Conservation (phyloP, 805 yeast species). For the Candida maris region DNA sequence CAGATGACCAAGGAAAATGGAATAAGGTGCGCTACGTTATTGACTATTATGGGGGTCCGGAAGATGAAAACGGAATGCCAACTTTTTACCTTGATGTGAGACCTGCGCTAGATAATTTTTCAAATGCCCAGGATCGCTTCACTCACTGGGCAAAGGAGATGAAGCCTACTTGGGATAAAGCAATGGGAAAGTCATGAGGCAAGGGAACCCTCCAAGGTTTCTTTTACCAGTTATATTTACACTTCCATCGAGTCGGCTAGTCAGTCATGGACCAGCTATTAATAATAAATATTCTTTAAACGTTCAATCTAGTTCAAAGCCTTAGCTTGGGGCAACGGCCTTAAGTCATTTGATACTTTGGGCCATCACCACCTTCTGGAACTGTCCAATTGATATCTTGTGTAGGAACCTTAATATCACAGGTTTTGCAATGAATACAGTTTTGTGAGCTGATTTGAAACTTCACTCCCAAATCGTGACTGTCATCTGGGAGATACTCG, state of each 20-base stretch:
- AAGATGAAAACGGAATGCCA: slow-evolving; percentile 80
- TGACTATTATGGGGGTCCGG: slow-evolving; percentile 96
- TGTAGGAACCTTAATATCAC: slow-evolving; percentile 94
- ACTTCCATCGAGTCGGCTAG: no score
- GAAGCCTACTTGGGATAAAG: slow-evolving; percentile 62
- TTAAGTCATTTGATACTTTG: slow-evolving; percentile 81
- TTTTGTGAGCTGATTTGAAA: slow-evolving; percentile 95
- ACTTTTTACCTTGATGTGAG: slow-evolving; percentile 90
- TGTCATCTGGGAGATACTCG: slow-evolving; percentile 74
- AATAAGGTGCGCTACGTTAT: slow-evolving; percentile 82
- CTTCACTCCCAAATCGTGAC: slow-evolving; percentile 57
- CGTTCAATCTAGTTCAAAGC: no score
- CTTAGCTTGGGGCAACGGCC: neutral
- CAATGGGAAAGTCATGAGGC: slow-evolving; percentile 70
- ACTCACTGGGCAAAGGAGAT: slow-evolving; percentile 50
- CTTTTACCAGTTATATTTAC: no score
- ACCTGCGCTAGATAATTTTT: slow-evolving; percentile 79
- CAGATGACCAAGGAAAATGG: slow-evolving; percentile 51
- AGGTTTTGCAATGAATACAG: slow-evolving; percentile 97
- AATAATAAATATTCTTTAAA: no score
- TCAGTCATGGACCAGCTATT: no score
- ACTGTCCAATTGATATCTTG: slow-evolving; percentile 95
- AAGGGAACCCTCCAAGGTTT: no score
- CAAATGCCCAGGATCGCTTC: slow-evolving; percentile 65
- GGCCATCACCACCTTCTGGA: slow-evolving; percentile 99